Conservation (phyloP, 208 protist species). For the Trypanosoma theileri region DNA sequence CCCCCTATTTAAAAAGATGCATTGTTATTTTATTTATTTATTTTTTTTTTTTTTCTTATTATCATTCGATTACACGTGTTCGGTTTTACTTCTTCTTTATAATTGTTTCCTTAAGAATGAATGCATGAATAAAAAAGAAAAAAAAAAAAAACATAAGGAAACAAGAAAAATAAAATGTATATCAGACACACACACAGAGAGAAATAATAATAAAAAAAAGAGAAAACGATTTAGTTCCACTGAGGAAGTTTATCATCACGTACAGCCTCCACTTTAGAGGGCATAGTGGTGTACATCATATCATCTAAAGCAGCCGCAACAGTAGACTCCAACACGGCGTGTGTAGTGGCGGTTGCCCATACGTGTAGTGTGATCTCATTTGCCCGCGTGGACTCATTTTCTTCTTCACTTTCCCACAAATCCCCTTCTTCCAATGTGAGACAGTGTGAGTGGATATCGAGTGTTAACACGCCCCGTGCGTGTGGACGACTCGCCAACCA, state of each 20-base stretch:
- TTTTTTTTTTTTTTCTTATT: no score
- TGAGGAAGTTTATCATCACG: conserved; percentile 9
- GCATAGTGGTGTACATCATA: conserved; percentile 27
- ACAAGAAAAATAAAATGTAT: no score
- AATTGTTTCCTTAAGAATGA: no score
- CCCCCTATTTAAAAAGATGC: no score
- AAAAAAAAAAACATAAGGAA: no score
- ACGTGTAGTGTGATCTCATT: conserved; percentile 41
- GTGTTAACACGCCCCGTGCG: conserved; percentile 30
- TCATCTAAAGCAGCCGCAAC: conserved; percentile 25
- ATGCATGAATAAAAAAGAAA: no score
- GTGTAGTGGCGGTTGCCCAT: conserved; percentile 22
- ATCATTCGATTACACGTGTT: no score
- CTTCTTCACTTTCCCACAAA: conserved; percentile 16
- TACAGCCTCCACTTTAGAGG: conserved; percentile 25
- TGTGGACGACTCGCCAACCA: conserved; percentile 50
- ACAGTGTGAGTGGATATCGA: conserved; percentile 44
- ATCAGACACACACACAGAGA: background rate
- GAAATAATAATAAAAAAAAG: conserved; percentile 1
- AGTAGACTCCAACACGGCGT: conserved; percentile 8
- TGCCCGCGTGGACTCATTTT: conserved; percentile 15
- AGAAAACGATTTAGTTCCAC: background rate
- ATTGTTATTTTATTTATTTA: no score
- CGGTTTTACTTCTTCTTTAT: no score
- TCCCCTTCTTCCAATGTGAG: conserved; percentile 44